phyloP scores from a whole-genome alignment of 176 grass and related monocot species.

The Ananas comosus region DNA sequence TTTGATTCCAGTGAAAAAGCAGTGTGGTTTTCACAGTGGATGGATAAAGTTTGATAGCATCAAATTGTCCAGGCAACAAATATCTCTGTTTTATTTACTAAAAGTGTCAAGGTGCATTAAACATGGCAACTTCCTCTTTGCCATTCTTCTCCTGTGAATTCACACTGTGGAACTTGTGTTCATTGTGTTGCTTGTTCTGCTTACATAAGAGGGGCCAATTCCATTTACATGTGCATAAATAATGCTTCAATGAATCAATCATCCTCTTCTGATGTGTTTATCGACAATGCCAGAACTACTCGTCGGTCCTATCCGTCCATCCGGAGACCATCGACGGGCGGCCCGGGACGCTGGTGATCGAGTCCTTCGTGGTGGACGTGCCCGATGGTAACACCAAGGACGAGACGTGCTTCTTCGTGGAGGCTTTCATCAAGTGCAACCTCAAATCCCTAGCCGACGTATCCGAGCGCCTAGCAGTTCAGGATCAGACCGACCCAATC shows the following conservation, averaged over 20 bases:
- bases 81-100: not conserved
- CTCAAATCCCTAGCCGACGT: slow-evolving; percentile 84
- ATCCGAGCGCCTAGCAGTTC: slow-evolving; percentile 55
- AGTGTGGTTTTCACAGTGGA: not conserved
- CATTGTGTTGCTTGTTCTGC: not conserved
- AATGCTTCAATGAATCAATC: slow-evolving; percentile 20
- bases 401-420: slow-evolving; percentile 87
- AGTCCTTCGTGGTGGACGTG: slow-evolving; percentile 82
- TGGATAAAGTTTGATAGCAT: not conserved
- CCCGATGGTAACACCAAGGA: slow-evolving; percentile 86
- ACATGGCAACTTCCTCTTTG: not conserved
- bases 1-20: not conserved
- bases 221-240: not conserved
- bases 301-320: slow-evolving; percentile 78
- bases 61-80: not conserved
- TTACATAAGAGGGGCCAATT: too few relatives aligned
- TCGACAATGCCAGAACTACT: slow-evolving; percentile 60
- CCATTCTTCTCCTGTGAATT: not conserved
- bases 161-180: not conserved
- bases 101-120: not conserved
- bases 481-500: slow-evolving; percentile 52
- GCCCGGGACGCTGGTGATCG: slow-evolving; percentile 70
- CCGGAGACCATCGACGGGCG: slow-evolving; percentile 75
- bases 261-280: slow-evolving; percentile 1
- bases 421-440: slow-evolving; percentile 92